These are phyloP conservation scores for Escovopsis sp. DNA, from an alignment of 2,329 filamentous ascomycete genomes.

Conservation along the genomic window DNA sequence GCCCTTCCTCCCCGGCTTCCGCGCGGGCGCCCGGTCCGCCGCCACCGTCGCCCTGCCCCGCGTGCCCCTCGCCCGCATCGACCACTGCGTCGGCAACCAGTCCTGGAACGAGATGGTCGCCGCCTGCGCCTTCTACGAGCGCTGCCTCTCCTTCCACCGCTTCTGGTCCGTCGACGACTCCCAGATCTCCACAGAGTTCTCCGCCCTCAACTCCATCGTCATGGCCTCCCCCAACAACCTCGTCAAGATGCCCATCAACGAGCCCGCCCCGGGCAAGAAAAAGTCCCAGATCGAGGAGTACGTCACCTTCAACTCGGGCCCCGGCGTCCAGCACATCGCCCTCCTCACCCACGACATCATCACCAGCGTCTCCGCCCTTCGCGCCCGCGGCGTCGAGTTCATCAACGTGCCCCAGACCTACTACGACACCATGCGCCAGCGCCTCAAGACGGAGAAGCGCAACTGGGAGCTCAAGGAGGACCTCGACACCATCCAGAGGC, in stretches of 20 bases:
- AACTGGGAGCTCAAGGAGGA: constrained; percentile 60
- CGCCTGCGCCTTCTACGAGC: constrained; percentile 64
- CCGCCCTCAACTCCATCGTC: constrained; percentile 74
- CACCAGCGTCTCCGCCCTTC: constrained; percentile 57
- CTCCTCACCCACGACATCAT: constrained; percentile 73
- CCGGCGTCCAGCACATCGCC: constrained; percentile 89
- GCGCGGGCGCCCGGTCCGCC: constrained; percentile 29
- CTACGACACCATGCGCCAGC: constrained; percentile 60
- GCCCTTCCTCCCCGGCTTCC: constrained; percentile 72
- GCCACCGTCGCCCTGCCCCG: constrained; percentile 37
- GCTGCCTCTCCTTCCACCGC: constrained; percentile 79
- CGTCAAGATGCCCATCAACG: constrained; percentile 98
- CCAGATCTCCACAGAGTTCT: constrained; percentile 86
- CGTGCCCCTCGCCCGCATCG: constrained; percentile 60
- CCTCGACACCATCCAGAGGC: constrained; percentile 56
- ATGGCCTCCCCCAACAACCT: constrained; percentile 75
- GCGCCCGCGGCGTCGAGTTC: constrained; percentile 82
- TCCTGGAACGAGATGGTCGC: constrained; percentile 77
- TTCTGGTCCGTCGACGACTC: constrained; percentile 96
- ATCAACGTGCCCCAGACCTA: constrained; percentile 81
- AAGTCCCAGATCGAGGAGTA: constrained; percentile 92
- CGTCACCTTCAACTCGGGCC: constrained; percentile 75
- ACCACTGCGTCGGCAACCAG: constrained; percentile 97
- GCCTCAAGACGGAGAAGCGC: constrained; percentile 50
- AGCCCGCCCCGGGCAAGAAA: constrained; percentile 79